Evolutionary conservation across 2,329 filamentous ascomycete genomes (phyloP).

Genomic region (Aspergillus sp.): DNA sequence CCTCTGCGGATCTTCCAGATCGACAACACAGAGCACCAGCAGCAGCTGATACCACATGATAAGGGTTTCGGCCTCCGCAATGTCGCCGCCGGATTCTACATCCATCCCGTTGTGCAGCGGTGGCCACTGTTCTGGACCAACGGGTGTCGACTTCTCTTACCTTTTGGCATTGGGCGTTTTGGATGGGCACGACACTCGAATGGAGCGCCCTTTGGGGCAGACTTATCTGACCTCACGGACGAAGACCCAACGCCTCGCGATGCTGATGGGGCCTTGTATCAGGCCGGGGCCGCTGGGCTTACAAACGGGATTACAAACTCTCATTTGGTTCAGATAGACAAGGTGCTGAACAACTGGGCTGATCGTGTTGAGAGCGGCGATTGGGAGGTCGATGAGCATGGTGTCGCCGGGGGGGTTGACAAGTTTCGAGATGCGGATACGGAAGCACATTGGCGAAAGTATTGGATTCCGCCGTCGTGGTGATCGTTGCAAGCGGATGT

Average conservation of each 20-base stretch:
- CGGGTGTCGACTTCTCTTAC: conserved; percentile 13
- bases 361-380: conserved; percentile 25
- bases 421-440: conserved; percentile 31
- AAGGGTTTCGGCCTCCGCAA: neutral
- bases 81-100: conserved; percentile 15
- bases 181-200: conserved; percentile 15
- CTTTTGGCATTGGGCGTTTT: conserved; percentile 14
- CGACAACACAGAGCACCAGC: conserved; percentile 1
- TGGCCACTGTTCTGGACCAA: conserved; percentile 12
- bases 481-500: neutral
- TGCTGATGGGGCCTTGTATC: conserved; percentile 12
- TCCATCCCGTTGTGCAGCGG: conserved; percentile 5
- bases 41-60: neutral
- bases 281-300: conserved; percentile 6
- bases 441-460: conserved; percentile 21
- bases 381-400: conserved; percentile 25
- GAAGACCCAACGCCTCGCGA: conserved; percentile 7
- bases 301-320: conserved; percentile 10
- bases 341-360: conserved; percentile 27
- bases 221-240: conserved; percentile 1
- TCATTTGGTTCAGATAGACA: conserved; percentile 16
- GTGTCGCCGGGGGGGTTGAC: conserved; percentile 27
- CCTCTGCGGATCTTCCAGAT: conserved; percentile 10
- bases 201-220: conserved; percentile 9
- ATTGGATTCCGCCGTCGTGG: conserved; percentile 16